phyloP scores from a whole-genome alignment of 257 asterid genomes.

The Linaria vulgaris region DNA sequence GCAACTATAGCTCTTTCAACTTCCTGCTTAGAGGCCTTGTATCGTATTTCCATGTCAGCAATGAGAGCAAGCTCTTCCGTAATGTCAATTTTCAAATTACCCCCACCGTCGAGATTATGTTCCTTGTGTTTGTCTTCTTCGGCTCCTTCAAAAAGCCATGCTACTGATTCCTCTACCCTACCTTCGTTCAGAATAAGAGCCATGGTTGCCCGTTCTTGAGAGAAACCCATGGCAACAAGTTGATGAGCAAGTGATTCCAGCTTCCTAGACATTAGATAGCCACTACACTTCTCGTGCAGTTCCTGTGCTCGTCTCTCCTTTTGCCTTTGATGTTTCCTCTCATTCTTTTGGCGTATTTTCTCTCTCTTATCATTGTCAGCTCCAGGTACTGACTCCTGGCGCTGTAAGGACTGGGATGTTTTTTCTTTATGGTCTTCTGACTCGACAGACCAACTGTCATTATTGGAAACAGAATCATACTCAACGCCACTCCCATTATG shows the following conservation, averaged over 20 bases:
- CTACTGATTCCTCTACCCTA: slow-evolving; percentile 72
- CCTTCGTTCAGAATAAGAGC: slow-evolving; percentile 83
- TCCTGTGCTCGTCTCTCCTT: slow-evolving; percentile 86
- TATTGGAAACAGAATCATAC: slow-evolving; percentile 63
- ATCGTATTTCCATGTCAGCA: slow-evolving; percentile 56
- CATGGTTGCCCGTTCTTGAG: slow-evolving; percentile 70
- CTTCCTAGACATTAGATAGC: slow-evolving; percentile 81
- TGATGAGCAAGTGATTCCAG: slow-evolving; percentile 66
- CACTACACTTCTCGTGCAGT: slow-evolving; percentile 69
- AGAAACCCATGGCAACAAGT: slow-evolving; percentile 78
- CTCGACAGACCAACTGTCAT: slow-evolving; percentile 79
- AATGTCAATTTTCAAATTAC: slow-evolving; percentile 65
- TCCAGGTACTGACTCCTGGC: slow-evolving; percentile 51
- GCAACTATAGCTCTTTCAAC: slow-evolving; percentile 64
- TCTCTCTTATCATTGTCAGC: slow-evolving; percentile 73
- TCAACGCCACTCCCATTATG: slow-evolving; percentile 46
- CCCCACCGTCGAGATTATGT: slow-evolving; percentile 40
- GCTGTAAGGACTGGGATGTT: slow-evolving; percentile 36
- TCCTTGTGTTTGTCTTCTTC: slow-evolving; percentile 50
- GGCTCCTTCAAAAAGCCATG: slow-evolving; percentile 69
- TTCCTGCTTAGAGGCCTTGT: slow-evolving; percentile 70
- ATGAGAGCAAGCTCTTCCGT: slow-evolving; percentile 67
- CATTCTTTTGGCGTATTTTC: slow-evolving; percentile 79
- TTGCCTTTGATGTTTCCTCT: slow-evolving; percentile 80
- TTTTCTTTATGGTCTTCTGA: slow-evolving; percentile 73